Evolutionary conservation across 2,329 filamentous ascomycete species (phyloP).

Genomic region (Microcera coccophila): DNA sequence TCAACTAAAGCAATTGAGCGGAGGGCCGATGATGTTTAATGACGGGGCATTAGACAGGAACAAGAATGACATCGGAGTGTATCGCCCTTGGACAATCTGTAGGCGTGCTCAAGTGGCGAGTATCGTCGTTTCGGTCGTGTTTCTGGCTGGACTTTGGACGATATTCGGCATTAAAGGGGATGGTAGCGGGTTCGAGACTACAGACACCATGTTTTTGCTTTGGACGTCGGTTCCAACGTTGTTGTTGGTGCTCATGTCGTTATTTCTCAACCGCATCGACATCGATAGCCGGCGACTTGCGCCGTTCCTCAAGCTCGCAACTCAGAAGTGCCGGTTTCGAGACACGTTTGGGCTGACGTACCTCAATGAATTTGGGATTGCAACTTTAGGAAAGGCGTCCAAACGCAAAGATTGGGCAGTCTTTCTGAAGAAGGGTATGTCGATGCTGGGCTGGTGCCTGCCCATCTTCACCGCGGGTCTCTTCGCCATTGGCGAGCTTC

Average conservation of each 20-base stretch:
- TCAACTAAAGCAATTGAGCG: constrained; percentile 23
- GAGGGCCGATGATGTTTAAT: constrained; percentile 15
- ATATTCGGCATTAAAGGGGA: constrained; percentile 19
- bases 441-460: constrained; percentile 27
- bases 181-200: constrained; percentile 16
- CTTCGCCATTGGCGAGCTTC: constrained; percentile 21
- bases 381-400: constrained; percentile 23
- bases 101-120: constrained; percentile 12
- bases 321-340: constrained; percentile 18
- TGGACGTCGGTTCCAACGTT: constrained; percentile 28
- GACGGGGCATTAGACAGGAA: constrained; percentile 7
- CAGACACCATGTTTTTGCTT: constrained; percentile 16
- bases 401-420: constrained; percentile 25
- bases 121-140: constrained; percentile 11
- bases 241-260: constrained; percentile 15
- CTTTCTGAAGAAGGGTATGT: constrained; percentile 23
- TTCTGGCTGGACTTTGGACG: constrained; percentile 21
- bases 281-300: constrained; percentile 25
- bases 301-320: constrained; percentile 23
- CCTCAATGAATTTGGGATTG: constrained; percentile 26
- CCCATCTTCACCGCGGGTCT: constrained; percentile 28
- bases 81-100: constrained; percentile 25
- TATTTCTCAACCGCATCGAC: constrained; percentile 25
- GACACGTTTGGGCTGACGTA: constrained; percentile 26
- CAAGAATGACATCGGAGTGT: constrained; percentile 14